Evolutionary conservation across 495 filamentous ascomycete genomes (phyloP).

Genomic region (Hypoxylon crocopeplum): DNA sequence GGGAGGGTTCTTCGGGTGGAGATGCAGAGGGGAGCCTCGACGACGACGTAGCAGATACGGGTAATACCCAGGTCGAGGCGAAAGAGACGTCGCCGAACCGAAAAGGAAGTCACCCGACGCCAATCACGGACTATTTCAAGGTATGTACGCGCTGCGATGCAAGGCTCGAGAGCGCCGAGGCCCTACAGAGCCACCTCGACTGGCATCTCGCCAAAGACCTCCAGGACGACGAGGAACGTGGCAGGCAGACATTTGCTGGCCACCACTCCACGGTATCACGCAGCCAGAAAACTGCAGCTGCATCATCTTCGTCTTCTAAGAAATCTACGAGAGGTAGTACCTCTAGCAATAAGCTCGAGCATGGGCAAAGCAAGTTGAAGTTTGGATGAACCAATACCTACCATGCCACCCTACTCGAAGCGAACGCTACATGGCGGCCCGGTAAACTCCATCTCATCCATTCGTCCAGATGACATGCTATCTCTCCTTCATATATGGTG

Average conservation of each 20-base stretch:
- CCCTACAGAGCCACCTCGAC: conserved; percentile 81
- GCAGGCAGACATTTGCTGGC: conserved; percentile 50
- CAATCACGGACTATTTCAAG: conserved; percentile 54
- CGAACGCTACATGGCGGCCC: conserved; percentile 32
- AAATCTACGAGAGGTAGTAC: conserved; percentile 37
- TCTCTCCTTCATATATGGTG: conserved; percentile 20
- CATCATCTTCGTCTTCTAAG: conserved; percentile 38
- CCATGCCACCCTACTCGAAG: conserved; percentile 35
- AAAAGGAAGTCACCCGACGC: conserved; percentile 44
- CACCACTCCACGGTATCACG: conserved; percentile 42
- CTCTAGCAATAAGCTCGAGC: conserved; percentile 65
- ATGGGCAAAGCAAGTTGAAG: conserved; percentile 74
- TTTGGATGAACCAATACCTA: conserved; percentile 63
- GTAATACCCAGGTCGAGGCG: conserved; percentile 25
- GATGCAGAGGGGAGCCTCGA: conserved; percentile 37
- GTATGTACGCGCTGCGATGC: conserved; percentile 71
- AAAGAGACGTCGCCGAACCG: conserved; percentile 27
- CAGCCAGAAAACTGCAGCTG: conserved; percentile 42
- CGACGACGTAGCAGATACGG: conserved; percentile 34
- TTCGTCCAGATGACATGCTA: conserved; percentile 31
- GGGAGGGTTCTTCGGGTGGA: conserved; percentile 33
- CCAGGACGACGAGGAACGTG: conserved; percentile 66
- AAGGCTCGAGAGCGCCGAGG: conserved; percentile 57
- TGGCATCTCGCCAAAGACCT: conserved; percentile 96
- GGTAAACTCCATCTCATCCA: conserved; percentile 20